These are phyloP conservation scores for Hydnum rufescens DNA, from an alignment of 768 basidiomycete genomes.

Conservation along the genomic window DNA sequence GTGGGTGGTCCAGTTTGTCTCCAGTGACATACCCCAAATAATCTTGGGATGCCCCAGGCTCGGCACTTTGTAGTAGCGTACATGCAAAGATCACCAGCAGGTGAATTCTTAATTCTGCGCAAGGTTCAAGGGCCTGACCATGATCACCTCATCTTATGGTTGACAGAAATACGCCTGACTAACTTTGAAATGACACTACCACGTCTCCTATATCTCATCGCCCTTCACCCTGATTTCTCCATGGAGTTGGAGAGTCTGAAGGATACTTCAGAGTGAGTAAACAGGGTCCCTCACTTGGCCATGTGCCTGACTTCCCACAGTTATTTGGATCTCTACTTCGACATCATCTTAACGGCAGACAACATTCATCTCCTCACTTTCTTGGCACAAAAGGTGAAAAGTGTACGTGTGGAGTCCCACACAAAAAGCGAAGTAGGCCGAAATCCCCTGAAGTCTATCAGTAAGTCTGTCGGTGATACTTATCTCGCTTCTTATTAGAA, in stretches of 20 bases:
- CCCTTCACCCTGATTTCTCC: constrained; percentile 87
- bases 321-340: constrained; percentile 78
- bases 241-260: constrained; percentile 44
- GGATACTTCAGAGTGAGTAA: constrained; percentile 59
- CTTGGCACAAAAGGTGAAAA: constrained; percentile 66
- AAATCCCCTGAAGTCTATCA: not conserved
- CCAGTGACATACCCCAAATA: too few species aligned
- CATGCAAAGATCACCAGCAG: too few species aligned
- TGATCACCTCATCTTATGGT: too few species aligned
- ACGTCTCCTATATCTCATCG: constrained; percentile 67
- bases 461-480: not conserved
- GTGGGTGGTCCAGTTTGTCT: too few species aligned
- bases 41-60: too few species aligned
- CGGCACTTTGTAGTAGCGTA: too few species aligned
- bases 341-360: constrained; percentile 53
- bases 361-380: constrained; percentile 72
- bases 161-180: constrained; percentile 42
- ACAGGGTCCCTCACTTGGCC: not conserved
- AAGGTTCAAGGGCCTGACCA: too few species aligned
- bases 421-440: constrained; percentile 49
- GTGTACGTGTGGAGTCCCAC: constrained; percentile 62
- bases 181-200: constrained; percentile 67
- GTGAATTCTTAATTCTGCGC: too few species aligned
- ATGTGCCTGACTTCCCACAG: constrained; percentile 21
- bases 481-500: constrained; percentile 32